Evolutionary conservation across 2,329 filamentous ascomycete genomes (phyloP).

Genomic region (Diaporthe longicolla): DNA sequence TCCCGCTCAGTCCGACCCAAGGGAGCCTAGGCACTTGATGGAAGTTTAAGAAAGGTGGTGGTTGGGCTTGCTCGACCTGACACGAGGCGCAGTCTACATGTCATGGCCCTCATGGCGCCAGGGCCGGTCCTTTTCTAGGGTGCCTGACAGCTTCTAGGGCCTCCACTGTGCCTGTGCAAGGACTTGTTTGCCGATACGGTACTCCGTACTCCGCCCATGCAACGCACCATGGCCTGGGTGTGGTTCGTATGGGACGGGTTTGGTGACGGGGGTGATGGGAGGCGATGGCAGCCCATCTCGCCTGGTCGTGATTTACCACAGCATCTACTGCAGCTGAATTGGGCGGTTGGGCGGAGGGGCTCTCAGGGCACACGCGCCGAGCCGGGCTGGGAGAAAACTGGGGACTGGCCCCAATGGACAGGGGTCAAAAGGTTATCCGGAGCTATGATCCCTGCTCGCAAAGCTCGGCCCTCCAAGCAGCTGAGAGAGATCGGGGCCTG

Average conservation of each 20-base stretch:
- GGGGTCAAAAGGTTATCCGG: conserved; percentile 31
- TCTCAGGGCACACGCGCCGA: conserved; percentile 34
- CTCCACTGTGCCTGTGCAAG: too few species aligned
- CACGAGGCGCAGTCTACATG: conserved; percentile 23
- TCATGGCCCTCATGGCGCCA: conserved; percentile 3
- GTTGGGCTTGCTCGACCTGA: conserved; percentile 36
- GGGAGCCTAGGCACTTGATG: conserved; percentile 10
- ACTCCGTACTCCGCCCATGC: too few species aligned
- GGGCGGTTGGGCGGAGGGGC: neutral
- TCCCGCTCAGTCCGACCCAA: neutral
- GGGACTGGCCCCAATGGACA: conserved; percentile 32
- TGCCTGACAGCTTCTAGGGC: conserved; percentile 26
- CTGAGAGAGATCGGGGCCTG: conserved; percentile 34
- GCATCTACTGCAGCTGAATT: neutral
- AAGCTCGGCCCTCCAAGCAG: conserved; percentile 32
- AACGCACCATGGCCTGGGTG: neutral
- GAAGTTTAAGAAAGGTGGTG: conserved; percentile 38
- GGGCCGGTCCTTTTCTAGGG: neutral
- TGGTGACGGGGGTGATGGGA: too few species aligned
- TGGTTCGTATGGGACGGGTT: neutral
- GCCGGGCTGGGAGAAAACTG: conserved; percentile 37
- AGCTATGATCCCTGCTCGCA: conserved; percentile 40
- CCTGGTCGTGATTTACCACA: neutral
- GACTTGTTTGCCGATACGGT: too few species aligned
- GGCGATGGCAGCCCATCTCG: conserved; percentile 15